Conservation (phyloP, 2,329 filamentous ascomycete species). For the Cryphonectria parasitica region DNA sequence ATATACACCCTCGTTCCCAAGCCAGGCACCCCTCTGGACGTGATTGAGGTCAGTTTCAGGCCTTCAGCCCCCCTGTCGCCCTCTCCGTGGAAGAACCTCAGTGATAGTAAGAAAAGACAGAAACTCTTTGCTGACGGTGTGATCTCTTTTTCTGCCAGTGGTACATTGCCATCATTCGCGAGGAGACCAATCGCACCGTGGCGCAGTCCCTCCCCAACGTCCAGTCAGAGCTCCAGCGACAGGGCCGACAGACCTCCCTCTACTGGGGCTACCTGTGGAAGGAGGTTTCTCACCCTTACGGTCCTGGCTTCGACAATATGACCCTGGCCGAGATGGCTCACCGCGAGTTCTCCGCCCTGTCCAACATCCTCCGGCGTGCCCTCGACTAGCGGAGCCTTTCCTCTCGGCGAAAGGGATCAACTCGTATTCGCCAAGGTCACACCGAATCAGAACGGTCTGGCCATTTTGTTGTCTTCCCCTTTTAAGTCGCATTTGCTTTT, state of each 20-base stretch:
- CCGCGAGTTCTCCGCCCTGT: constrained; percentile 54
- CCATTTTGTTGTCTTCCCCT: background rate
- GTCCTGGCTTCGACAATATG: constrained; percentile 50
- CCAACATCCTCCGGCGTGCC: constrained; percentile 52
- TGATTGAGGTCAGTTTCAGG: constrained; percentile 53
- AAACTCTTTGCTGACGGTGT: background rate
- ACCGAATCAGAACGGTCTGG: background rate
- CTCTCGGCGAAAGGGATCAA: background rate
- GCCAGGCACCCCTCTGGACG: constrained; percentile 51
- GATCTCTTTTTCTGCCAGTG: too few relatives aligned
- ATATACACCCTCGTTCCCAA: constrained; percentile 57
- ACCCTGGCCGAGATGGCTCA: constrained; percentile 51
- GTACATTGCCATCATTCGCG: constrained; percentile 60
- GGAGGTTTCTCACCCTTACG: constrained; percentile 46
- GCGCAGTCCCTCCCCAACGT: constrained; percentile 46
- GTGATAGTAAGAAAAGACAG: background rate
- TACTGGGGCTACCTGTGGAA: constrained; percentile 60
- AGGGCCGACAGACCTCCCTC: constrained; percentile 41
- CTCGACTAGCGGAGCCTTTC: constrained; percentile 4
- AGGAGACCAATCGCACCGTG: constrained; percentile 51
- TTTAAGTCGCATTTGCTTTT: background rate
- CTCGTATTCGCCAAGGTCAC: background rate
- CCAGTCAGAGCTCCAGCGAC: constrained; percentile 43
- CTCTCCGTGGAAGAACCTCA: too few relatives aligned
- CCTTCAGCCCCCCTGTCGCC: background rate